These are phyloP conservation scores for Sporothrix dimorphospora DNA, from an alignment of 2,329 filamentous ascomycete genomes.

Conservation along the genomic window DNA sequence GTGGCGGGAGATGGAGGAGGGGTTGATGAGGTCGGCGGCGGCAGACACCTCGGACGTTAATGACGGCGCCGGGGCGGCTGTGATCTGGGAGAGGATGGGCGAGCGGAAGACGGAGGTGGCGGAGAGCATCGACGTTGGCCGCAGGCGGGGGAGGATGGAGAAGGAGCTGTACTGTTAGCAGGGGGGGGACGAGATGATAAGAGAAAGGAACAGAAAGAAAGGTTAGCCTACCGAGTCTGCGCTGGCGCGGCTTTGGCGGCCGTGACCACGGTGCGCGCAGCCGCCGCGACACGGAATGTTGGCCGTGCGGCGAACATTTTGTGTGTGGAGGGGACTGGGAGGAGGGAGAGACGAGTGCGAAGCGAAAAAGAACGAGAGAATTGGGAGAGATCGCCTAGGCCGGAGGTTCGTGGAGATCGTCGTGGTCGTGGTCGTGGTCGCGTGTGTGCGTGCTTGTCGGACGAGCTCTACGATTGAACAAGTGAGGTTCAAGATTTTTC, in stretches of 20 bases:
- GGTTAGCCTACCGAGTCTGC: conserved; percentile 23
- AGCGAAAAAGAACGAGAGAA: not conserved
- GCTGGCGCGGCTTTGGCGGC: not conserved
- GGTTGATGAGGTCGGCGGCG: conserved; percentile 50
- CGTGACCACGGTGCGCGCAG: conserved; percentile 1
- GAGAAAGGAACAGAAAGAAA: not conserved
- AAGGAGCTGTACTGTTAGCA: conserved; percentile 37
- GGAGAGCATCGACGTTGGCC: conserved; percentile 24
- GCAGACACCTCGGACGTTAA: conserved; percentile 30
- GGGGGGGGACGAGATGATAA: not conserved
- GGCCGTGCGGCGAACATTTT: conserved; percentile 28
- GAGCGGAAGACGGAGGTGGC: conserved; percentile 33
- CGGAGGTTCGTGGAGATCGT: not conserved
- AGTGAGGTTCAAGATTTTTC: conserved; percentile 21
- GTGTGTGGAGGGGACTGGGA: not conserved
- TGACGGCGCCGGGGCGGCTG: conserved; percentile 25
- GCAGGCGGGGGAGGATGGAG: conserved; percentile 35
- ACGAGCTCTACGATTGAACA: not conserved
- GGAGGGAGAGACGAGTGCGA: not conserved
- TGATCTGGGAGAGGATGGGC: conserved; percentile 4
- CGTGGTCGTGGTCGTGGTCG: conserved; percentile 2
- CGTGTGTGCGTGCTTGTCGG: not conserved
- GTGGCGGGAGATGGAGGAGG: conserved; percentile 53
- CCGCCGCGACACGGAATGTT: conserved; percentile 13
- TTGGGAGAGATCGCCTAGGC: not conserved